phyloP scores from a whole-genome alignment of 805 yeast species.

The Hagleromyces aurorensis region DNA sequence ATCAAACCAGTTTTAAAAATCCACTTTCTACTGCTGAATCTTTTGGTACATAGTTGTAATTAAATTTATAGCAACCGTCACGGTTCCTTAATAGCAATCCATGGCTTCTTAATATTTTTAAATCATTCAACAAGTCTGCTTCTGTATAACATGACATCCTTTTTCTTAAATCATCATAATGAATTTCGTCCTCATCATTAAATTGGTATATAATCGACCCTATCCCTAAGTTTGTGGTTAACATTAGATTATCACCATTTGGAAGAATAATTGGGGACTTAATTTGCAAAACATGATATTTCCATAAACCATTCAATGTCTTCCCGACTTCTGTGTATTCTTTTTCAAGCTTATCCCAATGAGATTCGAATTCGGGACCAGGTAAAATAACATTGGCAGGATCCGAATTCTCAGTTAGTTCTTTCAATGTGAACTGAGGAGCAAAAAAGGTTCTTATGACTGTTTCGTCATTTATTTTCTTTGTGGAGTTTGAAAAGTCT shows the following conservation, averaged over 20 bases:
- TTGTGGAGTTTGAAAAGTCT: too few relatives aligned
- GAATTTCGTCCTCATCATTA: slow-evolving; percentile 9
- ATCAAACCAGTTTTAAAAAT: slow-evolving; percentile 1
- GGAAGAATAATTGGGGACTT: slow-evolving; percentile 9
- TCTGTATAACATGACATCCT: slow-evolving; percentile 5
- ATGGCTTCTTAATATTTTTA: slow-evolving; percentile 4
- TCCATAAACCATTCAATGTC: slow-evolving; percentile 6
- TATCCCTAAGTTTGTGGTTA: slow-evolving; percentile 6
- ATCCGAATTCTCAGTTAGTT: too few relatives aligned
- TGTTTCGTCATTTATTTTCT: too few relatives aligned
- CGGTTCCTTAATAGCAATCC: slow-evolving; percentile 1
- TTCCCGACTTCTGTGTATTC: slow-evolving; percentile 2
- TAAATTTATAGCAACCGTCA: slow-evolving; percentile 1
- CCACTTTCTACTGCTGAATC: background rate
- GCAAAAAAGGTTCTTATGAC: too few relatives aligned
- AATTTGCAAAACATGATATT: slow-evolving; percentile 11
- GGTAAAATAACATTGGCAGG: too few relatives aligned
- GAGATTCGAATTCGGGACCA: slow-evolving; percentile 2
- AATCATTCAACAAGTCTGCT: slow-evolving; percentile 1
- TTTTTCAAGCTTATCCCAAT: slow-evolving; percentile 5
- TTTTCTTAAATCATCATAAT: slow-evolving; percentile 2
- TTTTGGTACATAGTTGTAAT: slow-evolving; percentile 1
- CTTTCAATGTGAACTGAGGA: too few relatives aligned
- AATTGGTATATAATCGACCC: slow-evolving; percentile 15
- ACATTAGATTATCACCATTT: slow-evolving; percentile 3